Percentiles rank a stretch among this genome's conserved stretches.
phyloP scores from a whole-genome alignment of 163 green algal species.

The Scenedesmus sp. region DNA sequence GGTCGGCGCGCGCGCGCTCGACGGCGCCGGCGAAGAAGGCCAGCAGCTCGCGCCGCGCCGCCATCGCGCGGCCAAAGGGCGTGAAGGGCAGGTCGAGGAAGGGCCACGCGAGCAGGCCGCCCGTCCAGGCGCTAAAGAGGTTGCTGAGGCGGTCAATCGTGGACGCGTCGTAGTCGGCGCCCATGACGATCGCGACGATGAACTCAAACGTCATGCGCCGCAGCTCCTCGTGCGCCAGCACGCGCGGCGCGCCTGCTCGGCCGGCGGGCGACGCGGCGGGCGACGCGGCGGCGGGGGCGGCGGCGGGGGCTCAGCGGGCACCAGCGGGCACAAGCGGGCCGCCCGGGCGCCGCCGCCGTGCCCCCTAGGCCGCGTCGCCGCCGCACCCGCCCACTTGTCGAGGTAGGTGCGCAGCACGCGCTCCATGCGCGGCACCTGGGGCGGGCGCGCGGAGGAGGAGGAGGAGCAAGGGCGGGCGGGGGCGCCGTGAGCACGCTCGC shows the following conservation, averaged over 20 bases:
- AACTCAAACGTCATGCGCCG: constrained; percentile 43
- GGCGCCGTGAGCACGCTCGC: too few species aligned
- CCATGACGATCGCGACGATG: constrained; percentile 37
- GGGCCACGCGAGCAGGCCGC: constrained; percentile 24
- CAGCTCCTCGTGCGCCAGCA: constrained; percentile 32
- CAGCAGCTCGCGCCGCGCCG: constrained; percentile 21
- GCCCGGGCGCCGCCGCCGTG: too few species aligned
- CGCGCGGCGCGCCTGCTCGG: too few species aligned
- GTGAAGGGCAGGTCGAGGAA: constrained; percentile 42
- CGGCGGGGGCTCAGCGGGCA: too few species aligned
- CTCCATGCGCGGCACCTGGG: too few species aligned
- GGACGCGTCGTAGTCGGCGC: background rate
- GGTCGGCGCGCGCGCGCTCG: constrained; percentile 12
- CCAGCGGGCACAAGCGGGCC: too few species aligned
- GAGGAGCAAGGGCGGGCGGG: too few species aligned
- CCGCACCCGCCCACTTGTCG: background rate
- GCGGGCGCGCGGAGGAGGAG: too few species aligned
- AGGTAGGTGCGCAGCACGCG: constrained; percentile 23
- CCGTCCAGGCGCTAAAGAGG: constrained; percentile 9
- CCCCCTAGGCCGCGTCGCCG: too few species aligned
- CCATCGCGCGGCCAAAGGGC: constrained; percentile 16
- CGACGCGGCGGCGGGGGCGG: too few species aligned
- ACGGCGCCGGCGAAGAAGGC: constrained; percentile 17
- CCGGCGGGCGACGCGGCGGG: too few species aligned
- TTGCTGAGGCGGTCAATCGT: background rate